Percentiles rank a stretch among this genome's conserved stretches.
Evolutionary conservation across 441 rosid genomes (phyloP).

Genomic region (Rhodomyrtus psidioides): DNA sequence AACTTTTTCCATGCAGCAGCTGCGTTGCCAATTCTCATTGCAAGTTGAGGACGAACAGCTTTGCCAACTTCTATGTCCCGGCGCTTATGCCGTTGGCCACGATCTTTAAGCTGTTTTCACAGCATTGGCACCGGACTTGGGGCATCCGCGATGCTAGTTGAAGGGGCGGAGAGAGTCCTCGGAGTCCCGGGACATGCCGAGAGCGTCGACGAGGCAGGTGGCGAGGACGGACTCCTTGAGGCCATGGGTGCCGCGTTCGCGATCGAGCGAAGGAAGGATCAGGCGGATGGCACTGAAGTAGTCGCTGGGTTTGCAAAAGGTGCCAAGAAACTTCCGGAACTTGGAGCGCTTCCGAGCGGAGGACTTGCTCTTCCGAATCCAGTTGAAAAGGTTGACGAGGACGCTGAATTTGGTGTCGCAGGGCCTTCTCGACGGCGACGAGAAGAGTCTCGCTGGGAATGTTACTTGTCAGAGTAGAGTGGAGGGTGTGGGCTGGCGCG

Average conservation of each 20-base stretch:
- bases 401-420: constrained; percentile 59
- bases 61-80: no score
- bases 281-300: constrained; percentile 74
- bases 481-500: no score
- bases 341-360: constrained; percentile 75
- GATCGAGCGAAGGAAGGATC: constrained; percentile 72
- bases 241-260: constrained; percentile 90
- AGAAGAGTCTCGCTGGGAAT: no score
- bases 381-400: constrained; percentile 74
- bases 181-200: constrained; percentile 80
- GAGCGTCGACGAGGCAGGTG: constrained; percentile 72
- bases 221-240: constrained; percentile 91
- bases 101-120: constrained; percentile 33
- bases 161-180: constrained; percentile 74
- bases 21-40: no score
- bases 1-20: no score
- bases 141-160: constrained; percentile 94
- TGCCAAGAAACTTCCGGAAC: constrained; percentile 80
- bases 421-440: constrained; percentile 23
- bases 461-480: no score
- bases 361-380: constrained; percentile 72
- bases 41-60: no score
- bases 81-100: no score
- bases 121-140: constrained; percentile 67
- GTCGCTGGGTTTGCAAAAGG: constrained; percentile 68